Base-by-base conservation (phyloP, 75 land plant genomes). In the Adiantum capillusveneris region DNA sequence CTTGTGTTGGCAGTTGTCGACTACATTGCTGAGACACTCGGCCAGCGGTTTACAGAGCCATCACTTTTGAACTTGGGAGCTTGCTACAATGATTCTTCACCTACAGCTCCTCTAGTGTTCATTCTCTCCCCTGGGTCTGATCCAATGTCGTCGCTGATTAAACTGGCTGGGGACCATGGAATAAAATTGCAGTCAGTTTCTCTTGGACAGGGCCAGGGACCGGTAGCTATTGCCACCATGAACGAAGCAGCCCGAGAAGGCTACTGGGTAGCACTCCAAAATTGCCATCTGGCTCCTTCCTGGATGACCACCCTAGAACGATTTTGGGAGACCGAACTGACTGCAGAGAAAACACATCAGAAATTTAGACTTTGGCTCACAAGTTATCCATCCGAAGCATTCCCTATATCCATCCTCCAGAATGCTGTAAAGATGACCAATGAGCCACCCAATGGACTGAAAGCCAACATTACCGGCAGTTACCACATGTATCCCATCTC, bases 101-200 rank as follows among this genome's bases (percentile, higher is more conserved):
- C 54, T 11, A 68, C 70, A 36, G 29, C 63, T 12, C 70, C 70
- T 30, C 43, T 68, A 19, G 70, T 68, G 9, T 68, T 68, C 44
- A 39, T 68, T 0, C 64, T 68, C 1, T 68, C 70, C 2, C 70
- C 70, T 20, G 70, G 70, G 1, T 68, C 70, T 28, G 70, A 68
- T 50, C 70, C 70, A 31, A 68, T 68, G 70, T 59, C 70, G 0
- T 20, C 30, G 11, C 55, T 68, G 16, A 50, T 68, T 2, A 68
- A 60, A 27, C 44, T 68, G 18, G 63, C 70, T 13, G 64, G 45
- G 11, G 70, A 68, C 24, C 43, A 60, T 36, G 64, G 34, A 27
- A 71, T 42, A 17, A 68, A 68, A 48, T 37, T 65, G 11, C 57
- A 65, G 17, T 55, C 67, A 22, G 67, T 65, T 1, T 65, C 67